phyloP scores from a whole-genome alignment of 2,329 filamentous ascomycete genomes.

The Penicillium glabrum region DNA sequence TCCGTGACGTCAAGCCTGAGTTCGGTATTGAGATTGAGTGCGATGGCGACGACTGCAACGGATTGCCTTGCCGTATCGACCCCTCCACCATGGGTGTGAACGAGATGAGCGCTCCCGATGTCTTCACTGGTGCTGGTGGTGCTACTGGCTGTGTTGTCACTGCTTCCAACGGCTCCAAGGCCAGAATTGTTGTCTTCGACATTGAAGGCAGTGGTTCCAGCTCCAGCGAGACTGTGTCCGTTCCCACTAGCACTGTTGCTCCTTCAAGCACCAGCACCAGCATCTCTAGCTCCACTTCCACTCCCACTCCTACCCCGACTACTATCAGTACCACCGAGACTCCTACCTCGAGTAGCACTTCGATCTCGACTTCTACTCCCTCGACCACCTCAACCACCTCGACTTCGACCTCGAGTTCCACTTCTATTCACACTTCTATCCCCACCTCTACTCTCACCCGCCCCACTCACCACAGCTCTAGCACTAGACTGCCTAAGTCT shows the following conservation, averaged over 20 bases:
- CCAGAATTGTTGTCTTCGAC: constrained; percentile 66
- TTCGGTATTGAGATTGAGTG: constrained; percentile 73
- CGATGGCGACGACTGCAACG: constrained; percentile 64
- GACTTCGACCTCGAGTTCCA: constrained; percentile 7
- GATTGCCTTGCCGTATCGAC: constrained; percentile 72
- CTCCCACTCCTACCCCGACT: constrained; percentile 9
- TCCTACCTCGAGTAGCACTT: constrained; percentile 11
- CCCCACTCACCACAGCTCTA: constrained; percentile 6
- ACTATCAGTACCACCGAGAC: constrained; percentile 12
- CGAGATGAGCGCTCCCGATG: constrained; percentile 56
- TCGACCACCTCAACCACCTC: constrained; percentile 12
- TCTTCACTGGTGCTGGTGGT: constrained; percentile 64
- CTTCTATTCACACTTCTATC: constrained; percentile 5
- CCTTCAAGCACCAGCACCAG: constrained; percentile 12
- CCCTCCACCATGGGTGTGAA: constrained; percentile 57
- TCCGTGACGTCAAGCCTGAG: constrained; percentile 59
- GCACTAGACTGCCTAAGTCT: constrained; percentile 18
- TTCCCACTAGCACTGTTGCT: constrained; percentile 13
- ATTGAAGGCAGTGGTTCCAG: constrained; percentile 16
- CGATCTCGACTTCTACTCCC: constrained; percentile 9
- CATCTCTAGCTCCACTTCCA: constrained; percentile 5
- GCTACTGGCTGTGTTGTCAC: constrained; percentile 76
- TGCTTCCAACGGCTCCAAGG: constrained; percentile 64
- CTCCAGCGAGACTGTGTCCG: constrained; percentile 9
- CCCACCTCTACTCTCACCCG: constrained; percentile 14